Percentiles rank a stretch among this genome's conserved stretches.
phyloP scores from a whole-genome alignment of 2,329 filamentous ascomycete genomes.

The Aspergillus thermomutatus region DNA sequence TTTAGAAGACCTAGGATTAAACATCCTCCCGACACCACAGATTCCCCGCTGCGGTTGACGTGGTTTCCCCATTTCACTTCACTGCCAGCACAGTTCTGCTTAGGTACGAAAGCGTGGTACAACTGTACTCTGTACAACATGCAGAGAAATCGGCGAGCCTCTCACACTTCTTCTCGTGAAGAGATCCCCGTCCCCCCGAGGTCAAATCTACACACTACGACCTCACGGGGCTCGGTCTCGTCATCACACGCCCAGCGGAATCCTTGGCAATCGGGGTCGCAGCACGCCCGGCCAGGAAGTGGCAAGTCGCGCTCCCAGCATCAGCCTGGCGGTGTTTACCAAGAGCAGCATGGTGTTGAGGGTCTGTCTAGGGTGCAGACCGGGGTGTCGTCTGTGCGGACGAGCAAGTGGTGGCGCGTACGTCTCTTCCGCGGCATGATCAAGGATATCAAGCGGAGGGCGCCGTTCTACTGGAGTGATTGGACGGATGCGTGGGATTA shows the following conservation, averaged over 20 bases:
- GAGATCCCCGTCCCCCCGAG: slow-evolving; percentile 22
- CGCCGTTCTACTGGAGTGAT: slow-evolving; percentile 76
- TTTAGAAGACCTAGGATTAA: neutral
- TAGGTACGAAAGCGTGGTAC: neutral
- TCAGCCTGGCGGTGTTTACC: neutral
- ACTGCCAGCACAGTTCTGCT: too few relatives aligned
- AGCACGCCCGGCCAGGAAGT: neutral
- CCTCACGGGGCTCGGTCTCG: neutral
- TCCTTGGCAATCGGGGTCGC: slow-evolving; percentile 21
- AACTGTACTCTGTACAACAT: neutral
- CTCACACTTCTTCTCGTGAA: slow-evolving; percentile 11
- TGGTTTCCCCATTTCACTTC: neutral
- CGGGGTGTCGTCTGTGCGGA: slow-evolving; percentile 8
- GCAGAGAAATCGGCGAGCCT: slow-evolving; percentile 5
- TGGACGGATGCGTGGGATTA: slow-evolving; percentile 90
- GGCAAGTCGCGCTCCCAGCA: neutral
- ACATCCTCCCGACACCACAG: neutral
- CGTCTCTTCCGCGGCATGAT: slow-evolving; percentile 74
- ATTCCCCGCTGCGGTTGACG: neutral
- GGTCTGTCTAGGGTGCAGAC: slow-evolving; percentile 4
- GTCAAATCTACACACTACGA: slow-evolving; percentile 24
- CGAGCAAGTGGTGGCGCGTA: slow-evolving; percentile 68
- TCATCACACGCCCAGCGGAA: slow-evolving; percentile 22
- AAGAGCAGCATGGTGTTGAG: neutral
- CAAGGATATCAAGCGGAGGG: slow-evolving; percentile 70